Percentiles rank a stretch among this genome's conserved stretches.
phyloP scores from a whole-genome alignment of 352 stramenopile genomes.

The Salisapilia sapeloensis region DNA sequence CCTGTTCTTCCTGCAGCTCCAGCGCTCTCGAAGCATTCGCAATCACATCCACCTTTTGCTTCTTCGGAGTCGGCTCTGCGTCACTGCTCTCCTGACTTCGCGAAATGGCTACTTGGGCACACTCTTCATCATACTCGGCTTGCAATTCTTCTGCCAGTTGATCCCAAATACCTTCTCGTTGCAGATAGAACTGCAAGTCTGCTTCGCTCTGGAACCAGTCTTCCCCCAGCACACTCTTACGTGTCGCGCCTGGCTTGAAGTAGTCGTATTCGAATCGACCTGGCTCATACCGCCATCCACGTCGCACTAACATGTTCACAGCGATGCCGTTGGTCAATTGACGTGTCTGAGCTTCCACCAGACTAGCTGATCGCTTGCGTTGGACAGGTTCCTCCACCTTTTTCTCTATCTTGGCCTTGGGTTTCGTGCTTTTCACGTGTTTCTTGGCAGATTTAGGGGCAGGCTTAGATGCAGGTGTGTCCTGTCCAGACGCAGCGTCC shows the following conservation, averaged over 20 bases:
- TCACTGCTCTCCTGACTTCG: conserved; percentile 12
- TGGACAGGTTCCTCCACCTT: no score
- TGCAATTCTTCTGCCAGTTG: conserved; percentile 25
- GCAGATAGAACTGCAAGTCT: conserved; percentile 50
- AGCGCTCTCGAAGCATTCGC: no score
- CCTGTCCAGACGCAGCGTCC: no score
- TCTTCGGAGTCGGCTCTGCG: no score
- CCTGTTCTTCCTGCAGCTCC: no score
- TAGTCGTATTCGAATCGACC: conserved; percentile 74
- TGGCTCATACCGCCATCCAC: conserved; percentile 51
- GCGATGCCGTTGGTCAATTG: conserved; percentile 33
- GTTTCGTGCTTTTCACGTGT: conserved; percentile 5
- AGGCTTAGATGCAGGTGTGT: conserved; percentile 1
- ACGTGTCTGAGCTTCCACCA: no score
- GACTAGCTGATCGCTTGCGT: no score
- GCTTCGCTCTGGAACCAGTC: conserved; percentile 62
- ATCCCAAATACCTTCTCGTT: conserved; percentile 40
- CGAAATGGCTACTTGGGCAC: conserved; percentile 7
- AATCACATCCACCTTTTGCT: no score
- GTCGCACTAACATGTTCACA: conserved; percentile 23
- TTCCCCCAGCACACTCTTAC: conserved; percentile 31
- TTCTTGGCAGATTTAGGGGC: conserved; percentile 5
- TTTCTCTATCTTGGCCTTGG: conserved; percentile 20
- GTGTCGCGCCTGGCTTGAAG: conserved; percentile 47
- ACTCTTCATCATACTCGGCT: conserved; percentile 8